Conservation (phyloP, 108 stramenopile genomes). For the Cylindrotheca fusiformis region DNA sequence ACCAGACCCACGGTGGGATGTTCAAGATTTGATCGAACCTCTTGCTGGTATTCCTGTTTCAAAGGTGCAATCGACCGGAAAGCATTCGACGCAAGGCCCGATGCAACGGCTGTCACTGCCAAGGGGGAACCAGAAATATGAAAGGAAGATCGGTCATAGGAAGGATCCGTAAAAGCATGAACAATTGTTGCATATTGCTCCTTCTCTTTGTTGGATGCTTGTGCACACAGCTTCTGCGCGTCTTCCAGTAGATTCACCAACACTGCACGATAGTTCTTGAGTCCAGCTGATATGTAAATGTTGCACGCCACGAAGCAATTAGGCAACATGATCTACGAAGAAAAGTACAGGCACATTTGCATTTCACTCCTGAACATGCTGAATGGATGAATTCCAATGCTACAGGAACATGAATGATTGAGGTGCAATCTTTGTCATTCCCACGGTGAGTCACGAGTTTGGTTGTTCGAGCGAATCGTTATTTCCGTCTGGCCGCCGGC, state of each 20-base stretch:
- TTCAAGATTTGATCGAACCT: conserved; percentile 5
- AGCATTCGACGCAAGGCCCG: conserved; percentile 28
- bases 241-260: conserved; percentile 38
- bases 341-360: no score
- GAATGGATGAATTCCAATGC: no score
- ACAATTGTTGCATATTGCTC: conserved; percentile 32
- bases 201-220: conserved; percentile 14
- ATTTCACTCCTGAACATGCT: no score
- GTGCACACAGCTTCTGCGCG: conserved; percentile 54
- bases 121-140: conserved; percentile 66
- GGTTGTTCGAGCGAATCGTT: no score
- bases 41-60: conserved; percentile 1
- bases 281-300: conserved; percentile 72
- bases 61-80: conserved; percentile 2
- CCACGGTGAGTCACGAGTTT: no score
- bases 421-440: no score
- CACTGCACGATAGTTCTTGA: conserved; percentile 20
- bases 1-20: conserved; percentile 84
- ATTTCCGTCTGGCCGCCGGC: no score
- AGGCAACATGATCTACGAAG: neutral
- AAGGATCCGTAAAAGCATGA: conserved; percentile 74
- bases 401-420: no score
- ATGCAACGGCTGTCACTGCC: conserved; percentile 51
- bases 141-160: conserved; percentile 85
- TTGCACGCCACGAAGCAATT: conserved; percentile 66